Evolutionary conservation across 2,329 filamentous ascomycete genomes (phyloP), one percentile per base, ranked within the genome.

Genomic region (Colletotrichum musae): DNA sequence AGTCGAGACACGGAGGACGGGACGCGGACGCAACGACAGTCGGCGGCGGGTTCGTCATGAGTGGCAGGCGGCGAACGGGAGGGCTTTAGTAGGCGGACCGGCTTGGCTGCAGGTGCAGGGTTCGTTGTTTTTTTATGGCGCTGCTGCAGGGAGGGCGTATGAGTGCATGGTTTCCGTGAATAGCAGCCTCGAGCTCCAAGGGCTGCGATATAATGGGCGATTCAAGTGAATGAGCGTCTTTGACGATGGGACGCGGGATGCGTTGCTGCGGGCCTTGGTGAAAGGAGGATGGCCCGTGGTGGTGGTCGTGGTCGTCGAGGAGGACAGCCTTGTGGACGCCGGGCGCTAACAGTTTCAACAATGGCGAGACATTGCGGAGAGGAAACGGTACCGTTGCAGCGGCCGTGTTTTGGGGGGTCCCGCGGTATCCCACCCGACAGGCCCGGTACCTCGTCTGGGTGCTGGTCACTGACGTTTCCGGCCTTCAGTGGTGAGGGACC

Each of bases 261-360:
- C 28, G 50, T 58, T 59, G 43, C 50, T 48, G 43, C 43, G 41
- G 50, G n/a, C 18, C 50, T 45, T 45, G 43, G 62, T 66, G 67
- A 66, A 61, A 70, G 67, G 43, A 50, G 28, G 57, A 70, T 70
- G 62, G 67, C 18, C 67, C 51, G 62, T 66, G 62, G 67, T 56
- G 56, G 56, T 54, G 45, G 67, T 56, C 50, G 56, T 54, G 45
- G 67, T 56, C 56, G 32, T 36, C 32, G 7, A 36, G 32, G 56
- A 51, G 45, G 62, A 60, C 62, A 67, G 67, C 56, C 62, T 67
- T 50, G 56, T 56, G 13, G 60, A 43, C 48, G 54, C 48, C 53
- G 62, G 58, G 51, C 32, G 67, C 57, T 61, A 70, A 52, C 62
- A 70, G 63, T 65, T 65, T 68, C 65, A 68, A 68, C 48, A 68